Base-by-base conservation (phyloP, 225 moss, liverwort and hornwort species). In the Antitrichia curtipendula region DNA sequence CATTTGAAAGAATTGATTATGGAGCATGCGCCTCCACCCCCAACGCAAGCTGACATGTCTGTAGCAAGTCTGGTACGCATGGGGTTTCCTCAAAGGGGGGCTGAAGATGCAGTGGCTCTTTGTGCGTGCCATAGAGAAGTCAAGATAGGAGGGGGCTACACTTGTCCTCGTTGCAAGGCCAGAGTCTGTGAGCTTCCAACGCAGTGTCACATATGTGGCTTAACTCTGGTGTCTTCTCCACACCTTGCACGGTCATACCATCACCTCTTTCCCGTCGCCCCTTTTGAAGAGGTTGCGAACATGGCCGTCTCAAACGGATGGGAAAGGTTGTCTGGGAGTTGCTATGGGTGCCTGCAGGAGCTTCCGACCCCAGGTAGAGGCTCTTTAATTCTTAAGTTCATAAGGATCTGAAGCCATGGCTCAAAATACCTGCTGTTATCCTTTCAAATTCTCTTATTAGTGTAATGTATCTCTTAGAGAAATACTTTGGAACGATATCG, bases 21-120 rank as follows among this genome's bases (percentile, higher is more conserved):
- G 90, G 99, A 99, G 89, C 99, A 99, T 83, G 99, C 99, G 59
- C 99, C 99, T 80, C 99, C 99, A 34, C 97, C 97, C 31, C 96
- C 99, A 85, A 96, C 95, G 81, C 91, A 96, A 86, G 97, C 97
- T 28, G 95, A 97, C 88, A 91, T 92, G 85, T 92, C 99, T 54
- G 94, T 96, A 59, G 95, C 99, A 86, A 99, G 97, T 84, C 87
- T 99, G 24, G 97, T 99, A 31, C 93, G 96, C 79, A 97, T 99
- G 99, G 99, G 99, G 49, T 99, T 99, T 50, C 99, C 99, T 4
- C 96, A 96, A 86, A 96, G 95, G 75, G 95, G 95, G 66, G 95
- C 95, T 69, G 97, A 96, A 91, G 99, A 96, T 73, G 92, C 96
- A 60, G 94, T 99, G 83, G 99, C 97, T 64, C 87, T 99, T 50